A percentile compares a stretch with the other conserved stretches of the same genome.
These are phyloP conservation scores for Ormosia semicastrata DNA, from an alignment of 306 rosid species.

Conservation along the genomic window DNA sequence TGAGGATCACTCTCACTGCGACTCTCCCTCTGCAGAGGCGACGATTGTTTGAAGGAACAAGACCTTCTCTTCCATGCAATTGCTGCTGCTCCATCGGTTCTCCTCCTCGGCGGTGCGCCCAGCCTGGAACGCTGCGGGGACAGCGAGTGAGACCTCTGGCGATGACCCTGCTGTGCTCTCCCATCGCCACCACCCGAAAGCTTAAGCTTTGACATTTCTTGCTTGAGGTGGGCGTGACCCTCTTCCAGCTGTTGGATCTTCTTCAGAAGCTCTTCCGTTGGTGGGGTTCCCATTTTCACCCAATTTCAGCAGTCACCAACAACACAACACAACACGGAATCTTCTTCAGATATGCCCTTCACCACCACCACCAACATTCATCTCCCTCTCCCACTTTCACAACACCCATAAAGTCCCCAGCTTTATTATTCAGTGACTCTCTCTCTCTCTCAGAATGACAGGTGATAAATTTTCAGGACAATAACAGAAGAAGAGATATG, in stretches of 20 bases:
- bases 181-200: slow-evolving; percentile 37
- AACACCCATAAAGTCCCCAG: too few species aligned
- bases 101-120: slow-evolving; percentile 37
- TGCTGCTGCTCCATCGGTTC: slow-evolving; percentile 30
- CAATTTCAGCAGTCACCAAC: not conserved
- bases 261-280: slow-evolving; percentile 69
- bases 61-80: slow-evolving; percentile 58
- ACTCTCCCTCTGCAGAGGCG: slow-evolving; percentile 91
- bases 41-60: slow-evolving; percentile 69
- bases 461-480: slow-evolving; percentile 6
- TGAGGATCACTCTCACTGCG: slow-evolving; percentile 48
- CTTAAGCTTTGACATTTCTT: slow-evolving; percentile 80
- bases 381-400: slow-evolving; percentile 5
- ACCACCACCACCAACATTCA: slow-evolving; percentile 10
- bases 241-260: slow-evolving; percentile 89
- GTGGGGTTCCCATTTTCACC: slow-evolving; percentile 58
- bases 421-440: slow-evolving; percentile 26
- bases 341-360: slow-evolving; percentile 20
- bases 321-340: not conserved
- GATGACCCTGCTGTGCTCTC: slow-evolving; percentile 41
- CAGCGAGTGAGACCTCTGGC: slow-evolving; percentile 86
- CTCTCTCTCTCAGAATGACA: not conserved
- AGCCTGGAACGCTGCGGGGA: slow-evolving; percentile 88
- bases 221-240: slow-evolving; percentile 79
- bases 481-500: not conserved